Evolutionary conservation across 306 rosid genomes (phyloP).

Genomic region (Cucumis hystrix): DNA sequence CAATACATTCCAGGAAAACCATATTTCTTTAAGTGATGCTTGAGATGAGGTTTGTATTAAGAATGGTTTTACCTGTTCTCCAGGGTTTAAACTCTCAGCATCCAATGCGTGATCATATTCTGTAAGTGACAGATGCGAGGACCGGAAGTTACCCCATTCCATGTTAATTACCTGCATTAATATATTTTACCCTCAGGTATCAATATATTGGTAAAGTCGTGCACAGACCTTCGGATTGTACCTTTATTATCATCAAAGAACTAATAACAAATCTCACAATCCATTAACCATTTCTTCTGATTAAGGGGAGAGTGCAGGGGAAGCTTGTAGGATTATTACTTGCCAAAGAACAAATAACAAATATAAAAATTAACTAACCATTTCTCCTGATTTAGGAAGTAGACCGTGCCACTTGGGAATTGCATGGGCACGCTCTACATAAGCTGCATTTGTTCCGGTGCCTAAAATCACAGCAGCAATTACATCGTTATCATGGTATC

Average conservation of each 20-base stretch:
- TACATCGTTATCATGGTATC: conserved; percentile 62
- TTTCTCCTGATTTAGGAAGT: conserved; percentile 77
- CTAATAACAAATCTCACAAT: neutral
- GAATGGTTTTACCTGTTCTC: conserved; percentile 62
- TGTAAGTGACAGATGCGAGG: conserved; percentile 77
- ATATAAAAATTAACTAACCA: conserved; percentile 38
- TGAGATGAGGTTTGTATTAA: neutral
- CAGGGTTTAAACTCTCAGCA: conserved; percentile 76
- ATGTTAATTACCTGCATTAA: conserved; percentile 73
- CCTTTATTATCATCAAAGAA: neutral
- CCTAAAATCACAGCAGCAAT: conserved; percentile 84
- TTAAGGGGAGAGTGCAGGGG: conserved; percentile 23
- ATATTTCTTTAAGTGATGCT: neutral
- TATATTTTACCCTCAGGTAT: neutral
- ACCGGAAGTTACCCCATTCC: conserved; percentile 95
- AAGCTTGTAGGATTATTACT: too few relatives aligned
- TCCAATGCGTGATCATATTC: conserved; percentile 65
- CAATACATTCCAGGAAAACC: conserved; percentile 2
- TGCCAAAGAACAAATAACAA: neutral
- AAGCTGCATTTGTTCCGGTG: conserved; percentile 98
- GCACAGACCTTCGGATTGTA: neutral
- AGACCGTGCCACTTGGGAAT: conserved; percentile 92
- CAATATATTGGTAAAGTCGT: neutral
- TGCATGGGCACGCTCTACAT: conserved; percentile 69
- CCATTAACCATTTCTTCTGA: conserved; percentile 80